Base-by-base conservation (phyloP, 306 rosid species). In the Hippophae gyantsensis region DNA sequence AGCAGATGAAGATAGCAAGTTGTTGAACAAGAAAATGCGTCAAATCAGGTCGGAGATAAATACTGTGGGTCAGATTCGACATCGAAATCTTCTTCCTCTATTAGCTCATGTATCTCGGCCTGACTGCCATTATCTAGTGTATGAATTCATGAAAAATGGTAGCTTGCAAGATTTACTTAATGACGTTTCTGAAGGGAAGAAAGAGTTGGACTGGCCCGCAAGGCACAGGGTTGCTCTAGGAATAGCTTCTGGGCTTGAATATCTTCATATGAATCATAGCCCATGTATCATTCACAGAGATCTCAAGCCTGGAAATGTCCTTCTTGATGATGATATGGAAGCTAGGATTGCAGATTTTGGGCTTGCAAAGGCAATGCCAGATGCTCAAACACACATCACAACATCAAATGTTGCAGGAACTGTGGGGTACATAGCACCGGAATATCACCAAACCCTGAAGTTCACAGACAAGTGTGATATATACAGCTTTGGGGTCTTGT, bases 311-410 rank as follows among this genome's bases (percentile, higher is more conserved):
- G 97, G 76, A 14, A 93, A 88, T 23, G 55, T 88, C 47, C 82
- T 93, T 51, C 85, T 93, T 1, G 99, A 93, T 6, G 99, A 86
- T 55, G 80, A 88, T 40, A 82, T 88, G 94, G 99, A 86, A 54
- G 99, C 97, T 8, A 62, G 99, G 6, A 88, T 93, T 13, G 88
- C 99, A 3, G 95, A 93, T 80, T 93, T 93, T n/a, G 97, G 99
- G 42, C 85, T 86, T 3, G 99, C 99, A 0, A 88, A 93, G 56
- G 83, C 85, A 12, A 77, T 93, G 77, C 95, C 97, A 0, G 95
- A 93, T 25, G 79, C 78, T 13, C 48, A 85, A 0, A 93, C 99
- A 0, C 99, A 88, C 54, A 71, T 93, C 48, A 67, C 86, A 9
- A 66, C 88, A 54, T 93, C 95, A 0, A 73, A 78, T 5, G 82